Percentiles rank a stretch among this genome's conserved stretches.
Evolutionary conservation across 2,329 filamentous ascomycete species (phyloP).

Genomic region (Diplodia seriata): DNA sequence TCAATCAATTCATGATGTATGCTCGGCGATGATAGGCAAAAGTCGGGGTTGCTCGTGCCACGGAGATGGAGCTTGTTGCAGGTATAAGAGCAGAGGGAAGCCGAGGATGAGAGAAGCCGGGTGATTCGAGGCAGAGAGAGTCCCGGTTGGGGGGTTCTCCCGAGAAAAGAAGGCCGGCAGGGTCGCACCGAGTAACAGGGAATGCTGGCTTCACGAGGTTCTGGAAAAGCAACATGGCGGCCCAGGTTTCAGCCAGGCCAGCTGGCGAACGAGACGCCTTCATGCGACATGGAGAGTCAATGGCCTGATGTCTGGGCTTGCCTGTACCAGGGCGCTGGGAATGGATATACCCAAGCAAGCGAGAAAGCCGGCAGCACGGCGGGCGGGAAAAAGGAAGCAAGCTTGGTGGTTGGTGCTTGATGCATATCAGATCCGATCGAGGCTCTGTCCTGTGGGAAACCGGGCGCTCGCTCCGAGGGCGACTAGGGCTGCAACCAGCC

Average conservation of each 20-base stretch:
- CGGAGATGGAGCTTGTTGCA: slow-evolving; percentile 9
- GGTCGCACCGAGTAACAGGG: slow-evolving; percentile 19
- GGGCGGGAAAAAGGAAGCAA: neutral
- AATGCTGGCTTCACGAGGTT: neutral
- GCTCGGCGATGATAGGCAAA: neutral
- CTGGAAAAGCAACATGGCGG: slow-evolving; percentile 21
- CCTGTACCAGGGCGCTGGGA: slow-evolving; percentile 2
- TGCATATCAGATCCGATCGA: slow-evolving; percentile 21
- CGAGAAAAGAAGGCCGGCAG: slow-evolving; percentile 7
- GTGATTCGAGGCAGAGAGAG: neutral
- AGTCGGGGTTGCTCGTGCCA: slow-evolving; percentile 9
- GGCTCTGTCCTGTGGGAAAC: neutral
- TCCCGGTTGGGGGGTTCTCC: slow-evolving; percentile 21
- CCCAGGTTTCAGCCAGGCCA: slow-evolving; percentile 13
- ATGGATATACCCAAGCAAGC: neutral
- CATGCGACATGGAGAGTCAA: slow-evolving; percentile 21
- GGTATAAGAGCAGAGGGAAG: neutral
- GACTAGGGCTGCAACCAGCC: neutral
- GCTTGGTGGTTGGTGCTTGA: neutral
- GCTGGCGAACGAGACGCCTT: slow-evolving; percentile 8
- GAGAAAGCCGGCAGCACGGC: neutral
- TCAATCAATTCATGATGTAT: too few relatives aligned
- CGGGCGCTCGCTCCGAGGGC: slow-evolving; percentile 1
- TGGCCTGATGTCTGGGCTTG: slow-evolving; percentile 10
- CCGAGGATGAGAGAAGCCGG: neutral